Percentiles rank a stretch among this genome's conserved stretches.
Conservation (phyloP, 805 yeast species). For the Saccharomycopsis sp. region DNA sequence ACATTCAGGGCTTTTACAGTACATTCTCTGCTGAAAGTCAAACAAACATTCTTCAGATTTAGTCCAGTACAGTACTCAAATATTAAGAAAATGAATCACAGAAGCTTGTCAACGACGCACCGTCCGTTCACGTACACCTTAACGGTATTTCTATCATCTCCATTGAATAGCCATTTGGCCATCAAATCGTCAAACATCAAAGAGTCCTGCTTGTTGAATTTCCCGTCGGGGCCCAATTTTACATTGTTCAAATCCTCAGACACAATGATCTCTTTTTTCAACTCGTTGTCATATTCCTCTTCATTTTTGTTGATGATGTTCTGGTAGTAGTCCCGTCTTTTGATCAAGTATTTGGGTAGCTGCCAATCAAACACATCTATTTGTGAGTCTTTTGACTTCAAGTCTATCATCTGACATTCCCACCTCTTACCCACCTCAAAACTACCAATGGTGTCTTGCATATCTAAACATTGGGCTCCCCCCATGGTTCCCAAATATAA, state of each 20-base stretch:
- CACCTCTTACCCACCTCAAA: constrained; percentile 74
- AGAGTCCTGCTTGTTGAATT: constrained; percentile 26
- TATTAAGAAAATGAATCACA: too few species aligned
- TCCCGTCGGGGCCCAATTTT: constrained; percentile 14
- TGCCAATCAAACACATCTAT: constrained; percentile 78
- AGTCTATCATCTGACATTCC: constrained; percentile 75
- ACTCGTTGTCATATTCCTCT: constrained; percentile 4
- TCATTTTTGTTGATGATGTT: neutral
- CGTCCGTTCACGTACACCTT: constrained; percentile 82
- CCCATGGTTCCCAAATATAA: constrained; percentile 81
- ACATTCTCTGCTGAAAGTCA: too few species aligned
- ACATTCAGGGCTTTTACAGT: too few species aligned
- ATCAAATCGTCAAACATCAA: constrained; percentile 48
- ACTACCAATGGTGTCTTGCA: constrained; percentile 54
- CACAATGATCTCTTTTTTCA: neutral
- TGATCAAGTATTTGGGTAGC: constrained; percentile 31
- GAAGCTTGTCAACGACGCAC: constrained; percentile 43
- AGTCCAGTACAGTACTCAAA: neutral
- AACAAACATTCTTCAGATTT: too few species aligned
- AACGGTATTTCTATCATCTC: constrained; percentile 84
- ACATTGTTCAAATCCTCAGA: constrained; percentile 9
- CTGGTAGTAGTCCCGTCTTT: constrained; percentile 6
- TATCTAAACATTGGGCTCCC: constrained; percentile 71
- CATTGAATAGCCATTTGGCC: constrained; percentile 87
- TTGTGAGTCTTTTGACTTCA: constrained; percentile 45